phyloP scores from a whole-genome alignment of 1,284 basidiomycete genomes.

The Crepidotus sp. region DNA sequence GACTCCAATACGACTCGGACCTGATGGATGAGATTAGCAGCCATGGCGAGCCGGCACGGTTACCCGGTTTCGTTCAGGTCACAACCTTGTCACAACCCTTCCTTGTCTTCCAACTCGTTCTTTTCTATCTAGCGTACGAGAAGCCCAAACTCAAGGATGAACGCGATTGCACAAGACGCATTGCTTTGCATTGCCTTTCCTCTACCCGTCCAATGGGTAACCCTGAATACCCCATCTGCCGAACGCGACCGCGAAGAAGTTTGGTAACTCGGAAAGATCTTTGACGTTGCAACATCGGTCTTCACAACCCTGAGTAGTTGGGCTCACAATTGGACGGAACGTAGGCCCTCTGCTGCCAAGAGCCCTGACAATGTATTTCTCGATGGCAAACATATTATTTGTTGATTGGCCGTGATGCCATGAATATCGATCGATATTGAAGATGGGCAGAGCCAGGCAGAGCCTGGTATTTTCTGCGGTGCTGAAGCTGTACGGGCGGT shows the following conservation, averaged over 20 bases:
- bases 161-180: not conserved
- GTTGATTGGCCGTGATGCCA: conserved; percentile 2
- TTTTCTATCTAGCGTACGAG: too few species aligned
- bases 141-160: too few species aligned
- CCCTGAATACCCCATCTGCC: not conserved
- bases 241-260: not conserved
- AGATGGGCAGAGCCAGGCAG: too few species aligned
- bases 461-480: not conserved
- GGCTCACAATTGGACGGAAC: not conserved
- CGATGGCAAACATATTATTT: not conserved
- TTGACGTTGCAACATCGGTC: not conserved
- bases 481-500: conserved; percentile 2
- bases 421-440: not conserved
- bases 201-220: not conserved
- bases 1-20: conserved; percentile 46
- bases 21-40: conserved; percentile 29
- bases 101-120: too few species aligned
- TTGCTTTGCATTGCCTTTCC: conserved; percentile 1
- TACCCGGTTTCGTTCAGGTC: too few species aligned
- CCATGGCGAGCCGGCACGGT: too few species aligned
- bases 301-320: not conserved
- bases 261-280: not conserved
- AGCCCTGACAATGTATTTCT: too few species aligned
- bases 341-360: not conserved
- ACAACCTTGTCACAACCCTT: too few species aligned